A percentile compares a stretch with the other conserved stretches of the same genome.
Evolutionary conservation across 441 rosid genomes (phyloP).

Genomic region (Raphanus hybrid): DNA sequence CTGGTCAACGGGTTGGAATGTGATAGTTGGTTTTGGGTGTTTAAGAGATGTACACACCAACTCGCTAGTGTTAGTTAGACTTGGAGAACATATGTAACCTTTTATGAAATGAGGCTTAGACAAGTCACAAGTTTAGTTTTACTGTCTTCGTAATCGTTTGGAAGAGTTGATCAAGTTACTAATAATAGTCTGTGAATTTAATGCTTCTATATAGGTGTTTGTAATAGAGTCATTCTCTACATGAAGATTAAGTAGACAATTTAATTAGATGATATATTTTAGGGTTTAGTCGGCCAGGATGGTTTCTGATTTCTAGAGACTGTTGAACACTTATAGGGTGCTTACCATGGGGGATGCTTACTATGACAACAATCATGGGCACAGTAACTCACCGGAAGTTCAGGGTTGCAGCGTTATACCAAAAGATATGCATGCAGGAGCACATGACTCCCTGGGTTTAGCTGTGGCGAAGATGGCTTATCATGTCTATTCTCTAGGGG

Average conservation of each 20-base stretch:
- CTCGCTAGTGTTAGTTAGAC: slow-evolving; percentile 15
- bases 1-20: no score
- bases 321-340: slow-evolving; percentile 58
- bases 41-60: background rate
- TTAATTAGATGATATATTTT: background rate
- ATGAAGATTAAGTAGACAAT: background rate
- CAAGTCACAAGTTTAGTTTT: background rate
- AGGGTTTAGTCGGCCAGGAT: slow-evolving; percentile 7
- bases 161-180: background rate
- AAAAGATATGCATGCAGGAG: slow-evolving; percentile 44
- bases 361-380: slow-evolving; percentile 59
- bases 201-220: background rate
- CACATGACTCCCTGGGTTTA: slow-evolving; percentile 62
- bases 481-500: slow-evolving; percentile 84
- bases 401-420: slow-evolving; percentile 46
- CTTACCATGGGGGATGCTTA: slow-evolving; percentile 89
- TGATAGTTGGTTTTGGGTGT: background rate
- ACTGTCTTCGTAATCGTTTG: background rate
- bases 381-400: slow-evolving; percentile 45
- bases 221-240: background rate
- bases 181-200: background rate
- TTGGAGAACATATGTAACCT: slow-evolving; percentile 15
- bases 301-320: slow-evolving; percentile 22
- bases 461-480: slow-evolving; percentile 92
- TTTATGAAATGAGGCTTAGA: background rate